Conservation (phyloP, 495 filamentous ascomycete genomes). For the Niebla homalea region DNA sequence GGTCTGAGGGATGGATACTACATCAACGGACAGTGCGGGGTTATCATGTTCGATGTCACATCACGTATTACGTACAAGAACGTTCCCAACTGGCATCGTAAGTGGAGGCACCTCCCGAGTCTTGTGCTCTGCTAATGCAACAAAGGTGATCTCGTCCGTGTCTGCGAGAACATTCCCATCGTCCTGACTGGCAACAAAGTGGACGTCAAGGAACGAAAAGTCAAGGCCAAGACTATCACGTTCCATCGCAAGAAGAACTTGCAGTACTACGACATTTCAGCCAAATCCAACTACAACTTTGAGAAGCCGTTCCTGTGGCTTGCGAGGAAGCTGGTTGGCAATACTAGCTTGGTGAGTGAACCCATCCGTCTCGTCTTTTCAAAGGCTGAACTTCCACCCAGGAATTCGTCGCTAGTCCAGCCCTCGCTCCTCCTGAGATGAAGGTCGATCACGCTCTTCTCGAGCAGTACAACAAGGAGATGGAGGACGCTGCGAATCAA, state of each 20-base stretch:
- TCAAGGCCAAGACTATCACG: slow-evolving; percentile 99
- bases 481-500: slow-evolving; percentile 64
- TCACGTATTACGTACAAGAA: slow-evolving; percentile 99
- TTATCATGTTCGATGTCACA: slow-evolving; percentile 99
- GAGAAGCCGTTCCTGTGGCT: slow-evolving; percentile 99
- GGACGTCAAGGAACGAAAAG: slow-evolving; percentile 99
- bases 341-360: slow-evolving; percentile 65
- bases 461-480: slow-evolving; percentile 73
- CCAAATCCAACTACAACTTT: slow-evolving; percentile 99
- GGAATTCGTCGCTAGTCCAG: slow-evolving; percentile 95
- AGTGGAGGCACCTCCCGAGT: slow-evolving; percentile 26
- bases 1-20: slow-evolving; percentile 99
- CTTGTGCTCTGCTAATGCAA: slow-evolving; percentile 3
- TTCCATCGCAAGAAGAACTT: slow-evolving; percentile 99
- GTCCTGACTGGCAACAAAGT: slow-evolving; percentile 99
- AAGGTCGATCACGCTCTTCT: slow-evolving; percentile 72
- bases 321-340: slow-evolving; percentile 94
- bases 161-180: slow-evolving; percentile 99
- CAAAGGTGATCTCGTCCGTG: slow-evolving; percentile 94
- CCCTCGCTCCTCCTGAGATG: slow-evolving; percentile 86
- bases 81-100: slow-evolving; percentile 99
- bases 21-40: slow-evolving; percentile 99
- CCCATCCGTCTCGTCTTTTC: not conserved
- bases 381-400: slow-evolving; percentile 27
- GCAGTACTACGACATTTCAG: slow-evolving; percentile 99